Percentiles rank a stretch among this genome's conserved stretches.
Evolutionary conservation across 805 yeast genomes (phyloP).

Genomic region (Kodamaea kakaduensis): DNA sequence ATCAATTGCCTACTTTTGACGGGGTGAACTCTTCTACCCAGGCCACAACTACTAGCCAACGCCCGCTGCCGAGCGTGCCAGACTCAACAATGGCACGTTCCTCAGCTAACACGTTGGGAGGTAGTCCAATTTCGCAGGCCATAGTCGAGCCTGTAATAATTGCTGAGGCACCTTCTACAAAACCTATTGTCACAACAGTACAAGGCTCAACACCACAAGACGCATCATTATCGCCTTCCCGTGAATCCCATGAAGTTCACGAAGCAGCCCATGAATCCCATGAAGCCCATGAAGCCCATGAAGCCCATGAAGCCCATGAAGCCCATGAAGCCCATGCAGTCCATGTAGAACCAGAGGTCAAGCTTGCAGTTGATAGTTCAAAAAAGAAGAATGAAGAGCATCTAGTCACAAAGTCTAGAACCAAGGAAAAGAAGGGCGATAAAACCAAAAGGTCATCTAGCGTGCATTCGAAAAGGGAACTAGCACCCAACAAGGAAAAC

Average conservation of each 20-base stretch:
- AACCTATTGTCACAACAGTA: conserved; percentile 7
- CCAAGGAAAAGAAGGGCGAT: conserved; percentile 3
- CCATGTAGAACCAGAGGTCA: conserved; percentile 1
- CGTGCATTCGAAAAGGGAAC: conserved; percentile 3
- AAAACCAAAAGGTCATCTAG: conserved; percentile 1
- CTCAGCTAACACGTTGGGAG: conserved; percentile 3
- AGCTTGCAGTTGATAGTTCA: not conserved
- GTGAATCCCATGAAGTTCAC: not conserved
- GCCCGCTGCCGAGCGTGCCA: not conserved
- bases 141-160: conserved; percentile 7
- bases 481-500: conserved; percentile 12
- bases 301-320: no score
- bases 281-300: no score
- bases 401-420: conserved; percentile 2
- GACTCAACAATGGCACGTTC: conserved; percentile 5
- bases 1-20: conserved; percentile 30
- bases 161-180: conserved; percentile 9
- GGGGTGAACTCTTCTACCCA: not conserved
- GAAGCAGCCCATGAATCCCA: no score
- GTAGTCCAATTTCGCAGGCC: conserved; percentile 7
- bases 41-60: not conserved
- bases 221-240: conserved; percentile 2
- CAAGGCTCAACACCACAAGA: not conserved
- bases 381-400: conserved; percentile 6
- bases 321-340: no score